Base-by-base conservation (phyloP, 208 protist genomes). In the Angomonas deanei region DNA sequence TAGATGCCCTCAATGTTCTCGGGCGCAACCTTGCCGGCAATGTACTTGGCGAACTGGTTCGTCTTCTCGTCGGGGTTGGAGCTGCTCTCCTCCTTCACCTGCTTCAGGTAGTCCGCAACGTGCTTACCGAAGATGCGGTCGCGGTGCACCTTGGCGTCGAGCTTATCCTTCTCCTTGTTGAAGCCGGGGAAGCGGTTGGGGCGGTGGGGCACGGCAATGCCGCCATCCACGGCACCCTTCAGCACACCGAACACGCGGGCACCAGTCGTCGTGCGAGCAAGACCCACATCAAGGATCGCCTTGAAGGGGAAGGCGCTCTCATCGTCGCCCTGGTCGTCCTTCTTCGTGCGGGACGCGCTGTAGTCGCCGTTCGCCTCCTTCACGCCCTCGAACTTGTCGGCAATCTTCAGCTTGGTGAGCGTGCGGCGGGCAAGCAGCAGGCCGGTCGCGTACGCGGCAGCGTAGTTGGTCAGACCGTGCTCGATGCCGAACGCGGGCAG, bases 391-490 rank as follows among this genome's bases (percentile, higher is more conserved):
- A 99, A 99, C 52, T 87, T 76, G 42, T 97, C 76, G 32, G 84
- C 97, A 23, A 99, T 86, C 47, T 78, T 70, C 39, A 99, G 64
- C 84, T 99, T 99, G 19, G 67, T 76, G 30, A 99, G 91, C 32
- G 98, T 74, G 68, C 98, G 92, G 79, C 98, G 97, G 24, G 98
- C 98, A 4, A 97, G 62, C 33, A 99, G 92, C 24, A 99, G 93
- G 57, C 98, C 98, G 32, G 97, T 99, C 61, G 85, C 84, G 80
- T 99, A 99, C 69, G 82, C 82, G 26, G 98, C 95, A 15, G 98
- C 85, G 82, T 99, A 99, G 96, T 99, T 99, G 59, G 97, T 99
- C 53, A 99, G 86, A 66, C 98, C 98, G 64, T 97, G 74, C 66
- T 88, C 82, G 72, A 99, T 68, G 48, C 98, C 98, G 74, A 97